phyloP scores from a whole-genome alignment of 768 basidiomycete species.

The Auricularia cornea region DNA sequence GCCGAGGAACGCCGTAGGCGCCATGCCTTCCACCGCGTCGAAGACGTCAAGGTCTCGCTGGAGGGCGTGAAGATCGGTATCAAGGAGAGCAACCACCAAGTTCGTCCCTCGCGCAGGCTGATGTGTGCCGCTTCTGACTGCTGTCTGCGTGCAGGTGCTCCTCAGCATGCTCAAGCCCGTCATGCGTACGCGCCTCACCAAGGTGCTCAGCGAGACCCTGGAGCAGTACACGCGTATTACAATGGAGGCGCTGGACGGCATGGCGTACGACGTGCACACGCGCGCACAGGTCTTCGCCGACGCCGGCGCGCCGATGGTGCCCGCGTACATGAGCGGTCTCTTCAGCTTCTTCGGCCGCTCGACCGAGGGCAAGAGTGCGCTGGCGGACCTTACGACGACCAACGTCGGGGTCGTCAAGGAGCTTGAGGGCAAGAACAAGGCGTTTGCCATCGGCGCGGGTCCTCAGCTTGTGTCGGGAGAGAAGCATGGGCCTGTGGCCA shows the following conservation, averaged over 20 bases:
- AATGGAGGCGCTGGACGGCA: conserved; percentile 45
- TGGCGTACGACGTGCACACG: conserved; percentile 50
- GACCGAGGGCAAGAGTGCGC: conserved; percentile 22
- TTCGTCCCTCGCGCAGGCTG: background rate
- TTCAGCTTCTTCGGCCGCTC: conserved; percentile 62
- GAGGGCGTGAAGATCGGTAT: conserved; percentile 49
- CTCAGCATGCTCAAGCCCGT: conserved; percentile 56
- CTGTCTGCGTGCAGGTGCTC: conserved; percentile 25
- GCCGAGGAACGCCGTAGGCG: conserved; percentile 35
- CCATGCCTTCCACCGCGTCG: conserved; percentile 51
- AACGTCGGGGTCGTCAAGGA: conserved; percentile 57
- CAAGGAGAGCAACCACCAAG: conserved; percentile 52
- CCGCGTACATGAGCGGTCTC: conserved; percentile 46
- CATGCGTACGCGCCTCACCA: conserved; percentile 45
- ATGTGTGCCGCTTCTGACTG: background rate
- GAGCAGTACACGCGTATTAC: conserved; percentile 43
- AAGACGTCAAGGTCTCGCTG: conserved; percentile 44
- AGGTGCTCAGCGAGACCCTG: conserved; percentile 50
- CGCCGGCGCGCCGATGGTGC: conserved; percentile 43
- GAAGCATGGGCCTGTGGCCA: conserved; percentile 57
- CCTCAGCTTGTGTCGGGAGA: conserved; percentile 63
- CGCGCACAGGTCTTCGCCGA: conserved; percentile 60
- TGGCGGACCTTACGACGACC: conserved; percentile 44
- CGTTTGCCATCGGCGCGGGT: conserved; percentile 62
- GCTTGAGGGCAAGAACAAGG: conserved; percentile 22